Evolutionary conservation across 2,329 filamentous ascomycete species (phyloP), one percentile per base, ranked within the genome.

Genomic region (Colletotrichum australisinense): DNA sequence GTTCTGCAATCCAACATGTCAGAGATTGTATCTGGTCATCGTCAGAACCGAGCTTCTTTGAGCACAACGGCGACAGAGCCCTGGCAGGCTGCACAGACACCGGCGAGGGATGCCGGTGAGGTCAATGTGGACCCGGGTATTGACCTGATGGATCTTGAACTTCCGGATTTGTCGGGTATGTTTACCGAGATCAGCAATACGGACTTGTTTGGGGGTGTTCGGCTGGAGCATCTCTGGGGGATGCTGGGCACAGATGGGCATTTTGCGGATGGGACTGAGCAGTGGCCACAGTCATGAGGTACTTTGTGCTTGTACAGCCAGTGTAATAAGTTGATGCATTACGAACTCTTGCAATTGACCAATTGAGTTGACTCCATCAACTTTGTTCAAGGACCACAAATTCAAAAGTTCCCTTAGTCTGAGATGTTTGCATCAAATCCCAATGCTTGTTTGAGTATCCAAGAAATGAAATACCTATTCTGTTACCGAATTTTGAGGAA

Each of bases 121-220:
- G 55, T 16, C 1, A 56, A 22, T 5, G 19, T 49, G 0, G 28
- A 26, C 1, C 26, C 35, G 4, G 69, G 57, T 16, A 71, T 67
- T 46, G 63, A 62, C n/a, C 12, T 67, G 6, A 71, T 57, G 69
- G 69, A 71, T 26, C 64, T 71, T 3, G 69, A 63, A 26, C 63
- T 71, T 26, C 63, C 63, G 49, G 69, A 71, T 7, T 28, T 71
- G 46, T 67, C 69, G 26, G 69, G 56, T 12, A 63, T 71, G 69
- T 67, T 71, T 46, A 71, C 63, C 1, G 69, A 71, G 12, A 71
- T 71, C 49, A 67, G 69, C 26, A 71, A 67, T 16, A 67, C 69
- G 4, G 63, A 71, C 11, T 8, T 71, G 1, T 67, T 71, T 11
- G 63, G 69, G 8, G 69, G 69, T 5, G 63, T 71, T 5, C 53